Percentiles rank a stretch among this genome's conserved stretches.
Evolutionary conservation across 805 yeast genomes (phyloP).

Genomic region (Cyberlindnera veronae): DNA sequence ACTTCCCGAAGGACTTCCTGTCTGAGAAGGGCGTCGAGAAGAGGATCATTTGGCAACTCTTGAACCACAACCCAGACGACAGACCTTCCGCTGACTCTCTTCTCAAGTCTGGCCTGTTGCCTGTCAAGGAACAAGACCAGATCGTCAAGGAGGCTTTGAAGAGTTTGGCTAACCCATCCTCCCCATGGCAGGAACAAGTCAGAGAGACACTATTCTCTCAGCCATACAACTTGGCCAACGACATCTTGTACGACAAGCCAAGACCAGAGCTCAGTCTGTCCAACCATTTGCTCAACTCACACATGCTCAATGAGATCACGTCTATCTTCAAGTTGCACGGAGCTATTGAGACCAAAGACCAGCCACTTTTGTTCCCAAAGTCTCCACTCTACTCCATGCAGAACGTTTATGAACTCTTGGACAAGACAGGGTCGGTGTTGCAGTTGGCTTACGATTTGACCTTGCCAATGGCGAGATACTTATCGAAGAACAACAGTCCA

Average conservation of each 20-base stretch:
- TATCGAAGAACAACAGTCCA: slow-evolving; percentile 61
- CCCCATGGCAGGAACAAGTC: slow-evolving; percentile 93
- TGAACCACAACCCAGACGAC: slow-evolving; percentile 73
- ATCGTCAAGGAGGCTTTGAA: slow-evolving; percentile 83
- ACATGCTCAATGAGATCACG: slow-evolving; percentile 58
- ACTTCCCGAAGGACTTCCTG: slow-evolving; percentile 70
- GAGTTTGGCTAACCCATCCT: slow-evolving; percentile 82
- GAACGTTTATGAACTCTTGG: slow-evolving; percentile 75
- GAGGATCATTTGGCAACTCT: slow-evolving; percentile 58
- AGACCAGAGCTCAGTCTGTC: slow-evolving; percentile 30
- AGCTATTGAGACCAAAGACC: slow-evolving; percentile 69
- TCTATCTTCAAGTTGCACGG: slow-evolving; percentile 76
- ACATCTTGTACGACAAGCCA: slow-evolving; percentile 68
- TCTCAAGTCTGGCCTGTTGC: slow-evolving; percentile 76
- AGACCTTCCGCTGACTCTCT: slow-evolving; percentile 80
- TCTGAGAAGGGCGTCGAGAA: slow-evolving; percentile 53
- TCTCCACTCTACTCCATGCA: slow-evolving; percentile 66
- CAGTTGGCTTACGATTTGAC: slow-evolving; percentile 89
- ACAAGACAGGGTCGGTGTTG: slow-evolving; percentile 80
- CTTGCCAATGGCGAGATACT: slow-evolving; percentile 80
- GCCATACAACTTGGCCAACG: slow-evolving; percentile 81
- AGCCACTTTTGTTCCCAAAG: slow-evolving; percentile 75
- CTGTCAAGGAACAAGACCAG: slow-evolving; percentile 87
- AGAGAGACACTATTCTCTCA: slow-evolving; percentile 82
- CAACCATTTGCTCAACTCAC: slow-evolving; percentile 55